A percentile compares a stretch with the other conserved stretches of the same genome.
These are phyloP conservation scores for Mycena haematopus DNA, from an alignment of 768 basidiomycete genomes.

Conservation along the genomic window DNA sequence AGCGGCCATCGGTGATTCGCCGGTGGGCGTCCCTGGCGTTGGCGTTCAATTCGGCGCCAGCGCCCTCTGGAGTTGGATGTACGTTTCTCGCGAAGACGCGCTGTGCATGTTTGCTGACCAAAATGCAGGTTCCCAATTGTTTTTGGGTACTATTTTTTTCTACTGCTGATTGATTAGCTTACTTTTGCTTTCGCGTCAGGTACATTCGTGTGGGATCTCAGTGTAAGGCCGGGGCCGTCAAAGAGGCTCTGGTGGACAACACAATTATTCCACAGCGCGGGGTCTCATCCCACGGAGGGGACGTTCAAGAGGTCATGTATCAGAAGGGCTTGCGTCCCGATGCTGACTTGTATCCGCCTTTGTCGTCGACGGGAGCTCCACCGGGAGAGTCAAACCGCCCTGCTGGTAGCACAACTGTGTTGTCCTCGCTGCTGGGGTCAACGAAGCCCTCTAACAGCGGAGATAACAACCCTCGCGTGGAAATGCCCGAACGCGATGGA, in stretches of 20 bases:
- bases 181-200: neutral
- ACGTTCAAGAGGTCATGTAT: neutral
- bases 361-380: too few species aligned
- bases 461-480: too few species aligned
- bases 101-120: too few species aligned
- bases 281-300: too few species aligned
- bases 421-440: too few species aligned
- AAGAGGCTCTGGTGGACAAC: constrained; percentile 21
- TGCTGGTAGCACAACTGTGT: too few species aligned
- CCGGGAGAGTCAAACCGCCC: too few species aligned
- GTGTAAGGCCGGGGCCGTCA: constrained; percentile 21
- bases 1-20: constrained; percentile 14
- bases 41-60: constrained; percentile 28
- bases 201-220: constrained; percentile 25
- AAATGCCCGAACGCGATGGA: too few species aligned
- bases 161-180: too few species aligned
- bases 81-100: neutral
- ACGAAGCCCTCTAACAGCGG: too few species aligned
- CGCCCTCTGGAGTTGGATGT: constrained; percentile 31
- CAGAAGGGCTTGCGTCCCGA: constrained; percentile 8
- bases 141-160: constrained; percentile 5
- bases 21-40: constrained; percentile 17
- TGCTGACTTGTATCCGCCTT: constrained; percentile 4
- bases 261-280: neutral
- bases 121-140: constrained; percentile 25